phyloP scores from a whole-genome alignment of 257 asterid genomes.

The Ajuga chamaepitys region DNA sequence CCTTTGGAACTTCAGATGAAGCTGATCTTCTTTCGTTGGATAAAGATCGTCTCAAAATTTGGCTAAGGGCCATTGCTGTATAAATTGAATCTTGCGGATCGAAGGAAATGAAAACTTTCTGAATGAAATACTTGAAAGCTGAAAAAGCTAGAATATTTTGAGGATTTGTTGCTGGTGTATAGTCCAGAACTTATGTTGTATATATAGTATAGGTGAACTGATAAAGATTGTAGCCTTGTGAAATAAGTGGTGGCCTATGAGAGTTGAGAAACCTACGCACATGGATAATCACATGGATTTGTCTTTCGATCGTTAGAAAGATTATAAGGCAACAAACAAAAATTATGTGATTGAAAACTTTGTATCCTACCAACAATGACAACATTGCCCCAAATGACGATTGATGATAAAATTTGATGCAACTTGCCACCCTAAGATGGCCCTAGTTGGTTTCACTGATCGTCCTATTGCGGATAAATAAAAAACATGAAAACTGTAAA shows the following conservation, averaged over 20 bases:
- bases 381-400: neutral
- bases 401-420: no score
- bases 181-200: neutral
- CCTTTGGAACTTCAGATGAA: no score
- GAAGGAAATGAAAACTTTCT: neutral
- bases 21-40: no score
- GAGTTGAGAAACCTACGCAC: neutral
- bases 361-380: slow-evolving; percentile 3
- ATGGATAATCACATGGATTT: slow-evolving; percentile 18
- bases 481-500: no score
- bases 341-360: neutral
- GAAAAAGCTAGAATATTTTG: neutral
- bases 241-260: neutral
- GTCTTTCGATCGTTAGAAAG: slow-evolving; percentile 1
- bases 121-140: neutral
- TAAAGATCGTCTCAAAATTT: no score
- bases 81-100: neutral
- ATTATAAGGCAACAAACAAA: neutral
- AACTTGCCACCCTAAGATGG: no score
- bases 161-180: neutral
- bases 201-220: slow-evolving; percentile 5
- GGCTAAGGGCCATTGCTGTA: no score
- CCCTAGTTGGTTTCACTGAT: neutral
- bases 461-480: neutral
- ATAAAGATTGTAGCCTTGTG: neutral